A percentile compares a stretch with the other conserved stretches of the same genome.
Conservation (phyloP, 2,329 filamentous ascomycete species). For the Trichoderma koningiopsis region DNA sequence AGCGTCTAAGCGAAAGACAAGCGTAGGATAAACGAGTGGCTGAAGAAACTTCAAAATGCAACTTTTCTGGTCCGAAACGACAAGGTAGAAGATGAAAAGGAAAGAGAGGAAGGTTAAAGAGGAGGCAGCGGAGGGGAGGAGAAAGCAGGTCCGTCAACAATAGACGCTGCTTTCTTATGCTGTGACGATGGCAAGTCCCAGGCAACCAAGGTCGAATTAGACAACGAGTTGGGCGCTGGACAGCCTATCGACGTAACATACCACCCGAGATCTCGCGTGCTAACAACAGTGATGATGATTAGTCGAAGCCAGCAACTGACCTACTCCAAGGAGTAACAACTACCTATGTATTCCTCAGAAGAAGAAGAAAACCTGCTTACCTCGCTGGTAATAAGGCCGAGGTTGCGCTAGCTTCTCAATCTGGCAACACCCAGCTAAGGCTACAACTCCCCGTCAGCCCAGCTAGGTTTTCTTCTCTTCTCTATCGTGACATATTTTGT, state of each 20-base stretch:
- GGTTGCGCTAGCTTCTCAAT: not conserved
- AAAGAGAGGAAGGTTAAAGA: not conserved
- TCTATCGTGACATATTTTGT: not conserved
- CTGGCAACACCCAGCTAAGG: not conserved
- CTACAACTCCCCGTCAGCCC: not conserved
- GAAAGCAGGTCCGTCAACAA: not conserved
- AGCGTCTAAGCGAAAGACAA: not conserved
- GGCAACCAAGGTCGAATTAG: not conserved
- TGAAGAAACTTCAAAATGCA: not conserved
- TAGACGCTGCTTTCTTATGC: conserved; percentile 5
- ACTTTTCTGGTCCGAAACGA: not conserved
- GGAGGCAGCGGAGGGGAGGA: not conserved
- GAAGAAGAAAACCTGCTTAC: not conserved
- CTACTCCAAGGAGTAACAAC: not conserved
- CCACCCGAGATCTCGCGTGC: not conserved
- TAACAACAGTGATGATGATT: not conserved
- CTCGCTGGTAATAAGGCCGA: not conserved
- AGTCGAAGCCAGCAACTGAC: not conserved
- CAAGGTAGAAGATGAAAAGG: not conserved
- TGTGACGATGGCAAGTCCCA: not conserved
- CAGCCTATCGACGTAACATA: not conserved
- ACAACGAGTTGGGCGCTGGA: not conserved
- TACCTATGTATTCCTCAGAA: not conserved
- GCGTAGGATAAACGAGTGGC: not conserved
- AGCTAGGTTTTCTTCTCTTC: not conserved